Evolutionary conservation across 148 eudicot species (phyloP), one percentile per base, ranked within the genome.

Genomic region (Bassia scoparia): DNA sequence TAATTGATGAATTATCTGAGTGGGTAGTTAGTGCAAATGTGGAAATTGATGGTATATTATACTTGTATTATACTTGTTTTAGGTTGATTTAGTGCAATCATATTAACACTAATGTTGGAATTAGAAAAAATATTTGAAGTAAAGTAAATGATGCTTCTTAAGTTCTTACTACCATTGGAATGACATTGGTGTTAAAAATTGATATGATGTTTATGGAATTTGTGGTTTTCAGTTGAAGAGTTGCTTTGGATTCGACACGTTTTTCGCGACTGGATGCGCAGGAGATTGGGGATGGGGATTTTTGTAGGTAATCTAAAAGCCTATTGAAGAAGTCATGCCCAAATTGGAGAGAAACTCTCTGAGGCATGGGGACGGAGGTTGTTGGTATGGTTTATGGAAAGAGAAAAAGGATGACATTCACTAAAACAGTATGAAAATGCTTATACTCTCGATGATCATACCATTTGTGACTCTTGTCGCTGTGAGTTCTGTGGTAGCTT

Each of bases 231-330:
- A 94, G 98, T 86, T 94, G 74, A 94, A 58, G 85, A 78, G 80
- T 68, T 94, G 97, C 77, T 94, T 94, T 67, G 98, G 98, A 26
- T 94, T 91, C 44, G 90, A 87, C 73, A 88, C 98, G 33, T 94
- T 94, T 62, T 94, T 94, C 63, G 89, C 98, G 7, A 94, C 97
- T n/a, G 1, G 98, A 94, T 78, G 97, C 86, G 13, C 75, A n/a
- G 98, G 69, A 88, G 98, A 83, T 91, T 81, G 98, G 98, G 16
- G 98, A 94, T 80, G 98, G 98, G 98, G 12, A 89, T 94, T 54
- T 94, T 94, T 63, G 79, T 94, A 58, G 98, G 98, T 35, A 94
- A 94, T 77, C 86, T 94, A 84, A 79, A 86, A 72, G 74, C 96
- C 98, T 2, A 81, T 94, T 77, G 88, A 94, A 69, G 98, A 91